Conservation (phyloP, 1,139 yeast genomes). For the Candida pseudoviswanathii region DNA sequence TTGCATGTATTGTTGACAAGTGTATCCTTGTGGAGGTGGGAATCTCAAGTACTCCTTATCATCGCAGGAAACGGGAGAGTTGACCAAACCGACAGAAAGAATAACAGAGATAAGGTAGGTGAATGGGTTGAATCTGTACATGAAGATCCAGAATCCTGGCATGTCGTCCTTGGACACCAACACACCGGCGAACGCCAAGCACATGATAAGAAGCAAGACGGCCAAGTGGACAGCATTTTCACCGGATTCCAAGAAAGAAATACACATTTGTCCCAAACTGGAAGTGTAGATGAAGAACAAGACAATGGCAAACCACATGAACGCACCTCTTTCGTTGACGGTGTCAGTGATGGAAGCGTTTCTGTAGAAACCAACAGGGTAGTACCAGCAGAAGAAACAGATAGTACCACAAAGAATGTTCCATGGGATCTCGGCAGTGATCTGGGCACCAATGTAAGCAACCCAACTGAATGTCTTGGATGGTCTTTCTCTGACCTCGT, state of each 20-base stretch:
- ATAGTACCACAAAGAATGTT: slow-evolving; percentile 64
- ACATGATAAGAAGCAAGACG: slow-evolving; percentile 25
- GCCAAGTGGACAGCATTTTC: slow-evolving; percentile 40
- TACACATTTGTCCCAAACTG: slow-evolving; percentile 38
- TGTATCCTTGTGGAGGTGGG: slow-evolving; percentile 45
- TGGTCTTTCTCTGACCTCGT: slow-evolving; percentile 36
- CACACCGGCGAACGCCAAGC: slow-evolving; percentile 39
- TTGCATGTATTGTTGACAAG: slow-evolving; percentile 57
- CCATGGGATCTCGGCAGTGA: slow-evolving; percentile 77
- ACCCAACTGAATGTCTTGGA: slow-evolving; percentile 31
- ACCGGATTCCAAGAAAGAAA: slow-evolving; percentile 39
- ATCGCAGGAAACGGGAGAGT: slow-evolving; percentile 27
- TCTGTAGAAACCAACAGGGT: slow-evolving; percentile 55
- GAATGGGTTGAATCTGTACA: slow-evolving; percentile 66
- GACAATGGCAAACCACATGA: slow-evolving; percentile 46
- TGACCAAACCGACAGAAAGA: slow-evolving; percentile 28
- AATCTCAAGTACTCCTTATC: slow-evolving; percentile 27
- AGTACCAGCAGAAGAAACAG: slow-evolving; percentile 46
- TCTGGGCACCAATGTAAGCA: slow-evolving; percentile 54
- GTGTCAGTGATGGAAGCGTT: slow-evolving; percentile 46
- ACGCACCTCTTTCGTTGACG: slow-evolving; percentile 39
- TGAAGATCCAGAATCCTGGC: slow-evolving; percentile 53
- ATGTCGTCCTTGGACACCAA: slow-evolving; percentile 24
- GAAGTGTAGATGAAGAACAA: slow-evolving; percentile 33
- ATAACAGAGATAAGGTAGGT: slow-evolving; percentile 53